Conservation (phyloP, 306 rosid genomes). For the Crataegus laevigata region DNA sequence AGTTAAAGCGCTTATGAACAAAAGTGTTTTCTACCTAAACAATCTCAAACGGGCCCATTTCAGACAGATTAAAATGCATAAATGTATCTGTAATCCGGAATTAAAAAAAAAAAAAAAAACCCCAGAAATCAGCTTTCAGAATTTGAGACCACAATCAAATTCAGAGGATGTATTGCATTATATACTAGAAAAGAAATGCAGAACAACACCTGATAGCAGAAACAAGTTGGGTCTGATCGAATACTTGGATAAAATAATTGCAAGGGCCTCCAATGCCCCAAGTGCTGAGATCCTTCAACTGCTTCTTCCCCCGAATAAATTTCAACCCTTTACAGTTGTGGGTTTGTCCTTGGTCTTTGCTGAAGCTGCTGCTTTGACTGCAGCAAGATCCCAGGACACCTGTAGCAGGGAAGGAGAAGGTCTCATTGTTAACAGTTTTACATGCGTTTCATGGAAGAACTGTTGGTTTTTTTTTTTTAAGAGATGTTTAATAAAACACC, state of each 20-base stretch:
- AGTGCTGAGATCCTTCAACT: slow-evolving; percentile 26
- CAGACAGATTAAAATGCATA: neutral
- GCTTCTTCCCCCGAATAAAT: slow-evolving; percentile 16
- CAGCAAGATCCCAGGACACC: neutral
- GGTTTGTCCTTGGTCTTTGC: slow-evolving; percentile 2
- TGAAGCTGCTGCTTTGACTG: neutral
- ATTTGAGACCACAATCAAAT: neutral
- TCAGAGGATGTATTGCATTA: neutral
- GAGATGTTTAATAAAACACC: too few species aligned
- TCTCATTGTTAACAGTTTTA: neutral
- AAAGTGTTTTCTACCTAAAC: too few species aligned
- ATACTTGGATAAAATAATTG: slow-evolving; percentile 18
- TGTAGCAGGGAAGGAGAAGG: neutral
- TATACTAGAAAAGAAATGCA: neutral
- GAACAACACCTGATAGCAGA: slow-evolving; percentile 22
- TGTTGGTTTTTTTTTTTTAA: neutral
- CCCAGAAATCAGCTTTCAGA: neutral
- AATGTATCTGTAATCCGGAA: neutral
- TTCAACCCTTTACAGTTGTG: neutral
- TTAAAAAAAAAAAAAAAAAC: neutral
- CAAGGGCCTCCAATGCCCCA: slow-evolving; percentile 35
- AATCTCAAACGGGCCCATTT: neutral
- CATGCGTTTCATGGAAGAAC: neutral
- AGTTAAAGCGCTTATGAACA: too few species aligned
- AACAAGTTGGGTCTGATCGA: slow-evolving; percentile 20